Evolutionary conservation across 331 rosid species (phyloP), one percentile per base, ranked within the genome.

Genomic region (Telfairia occidentalis): DNA sequence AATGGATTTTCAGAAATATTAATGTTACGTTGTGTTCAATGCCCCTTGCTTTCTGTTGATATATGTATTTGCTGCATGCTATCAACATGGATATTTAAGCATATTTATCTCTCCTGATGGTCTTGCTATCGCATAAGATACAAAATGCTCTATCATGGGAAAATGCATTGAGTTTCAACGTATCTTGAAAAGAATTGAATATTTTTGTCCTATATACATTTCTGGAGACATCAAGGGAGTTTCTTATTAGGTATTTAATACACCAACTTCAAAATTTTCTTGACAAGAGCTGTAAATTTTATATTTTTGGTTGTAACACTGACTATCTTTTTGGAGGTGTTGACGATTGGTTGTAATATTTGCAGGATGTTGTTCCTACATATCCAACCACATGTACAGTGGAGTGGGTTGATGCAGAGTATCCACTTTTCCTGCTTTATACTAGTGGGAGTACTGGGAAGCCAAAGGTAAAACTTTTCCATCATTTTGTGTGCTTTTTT

Each of bases 371-470:
- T 54, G 73, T 92, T 74, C 92, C 91, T 77, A 46, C 26, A 73
- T 87, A 90, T 84, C 88, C 97, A 79, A 85, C 89, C 76, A 77
- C 88, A 57, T 92, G 99, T 81, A 85, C 80, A 19, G 97, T 91
- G 85, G 97, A 95, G 85, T 95, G 99, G 99, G 90, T 95, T 82
- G 96, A 92, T 77, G 97, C 99, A 9, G 99, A 95, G 85, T 91
- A 86, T 79, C 99, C 99, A 77, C 92, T 95, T 74, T 95, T 95
- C 84, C 88, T 95, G 71, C 96, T 95, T 63, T 95, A 91, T 80
- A 95, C 99, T 52, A 95, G 99, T 82, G 99, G 99, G 80, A 95
- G 99, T 82, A 92, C 99, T 5, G 99, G 99, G 77, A 95, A 90
- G 80, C 97, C 99, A 23, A 95, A 92, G 99, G 99, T 92, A 86